phyloP scores from a whole-genome alignment of 495 filamentous ascomycete species.

The Bacidia gigantensis region DNA sequence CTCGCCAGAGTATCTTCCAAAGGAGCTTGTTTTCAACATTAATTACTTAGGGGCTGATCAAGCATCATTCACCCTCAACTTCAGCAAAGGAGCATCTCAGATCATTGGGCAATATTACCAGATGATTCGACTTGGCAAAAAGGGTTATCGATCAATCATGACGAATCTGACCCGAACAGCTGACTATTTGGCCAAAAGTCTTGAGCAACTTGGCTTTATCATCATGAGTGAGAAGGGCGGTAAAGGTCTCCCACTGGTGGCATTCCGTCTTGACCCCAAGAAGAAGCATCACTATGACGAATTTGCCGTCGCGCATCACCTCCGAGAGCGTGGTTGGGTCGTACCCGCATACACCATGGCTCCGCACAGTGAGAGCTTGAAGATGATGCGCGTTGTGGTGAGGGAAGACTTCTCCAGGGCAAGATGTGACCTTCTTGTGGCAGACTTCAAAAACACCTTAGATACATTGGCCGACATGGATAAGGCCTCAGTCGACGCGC shows the following conservation, averaged over 20 bases:
- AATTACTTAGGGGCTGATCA: conserved; percentile 93
- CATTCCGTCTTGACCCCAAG: conserved; percentile 55
- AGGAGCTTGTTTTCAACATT: conserved; percentile 94
- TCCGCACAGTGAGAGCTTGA: conserved; percentile 58
- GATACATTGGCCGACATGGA: conserved; percentile 61
- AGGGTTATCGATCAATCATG: conserved; percentile 80
- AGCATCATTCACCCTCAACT: conserved; percentile 95
- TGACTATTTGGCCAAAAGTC: conserved; percentile 58
- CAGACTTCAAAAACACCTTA: conserved; percentile 59
- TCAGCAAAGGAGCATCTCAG: conserved; percentile 82
- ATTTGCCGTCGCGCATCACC: conserved; percentile 64
- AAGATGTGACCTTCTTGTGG: conserved; percentile 57
- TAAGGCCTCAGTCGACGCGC: conserved; percentile 46
- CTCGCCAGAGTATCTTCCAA: conserved; percentile 63
- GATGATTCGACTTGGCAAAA: conserved; percentile 80
- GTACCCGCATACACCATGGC: conserved; percentile 94
- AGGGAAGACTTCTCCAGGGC: conserved; percentile 74
- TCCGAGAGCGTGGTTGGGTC: conserved; percentile 75
- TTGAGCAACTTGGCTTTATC: conserved; percentile 62
- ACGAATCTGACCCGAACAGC: conserved; percentile 68
- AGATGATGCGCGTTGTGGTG: conserved; percentile 80
- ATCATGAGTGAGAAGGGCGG: conserved; percentile 69
- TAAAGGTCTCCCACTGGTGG: conserved; percentile 69
- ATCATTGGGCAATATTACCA: conserved; percentile 96
- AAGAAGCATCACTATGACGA: conserved; percentile 62